These are phyloP conservation scores for Neonectria hederae DNA, from an alignment of 2,329 filamentous ascomycete species.

Conservation along the genomic window DNA sequence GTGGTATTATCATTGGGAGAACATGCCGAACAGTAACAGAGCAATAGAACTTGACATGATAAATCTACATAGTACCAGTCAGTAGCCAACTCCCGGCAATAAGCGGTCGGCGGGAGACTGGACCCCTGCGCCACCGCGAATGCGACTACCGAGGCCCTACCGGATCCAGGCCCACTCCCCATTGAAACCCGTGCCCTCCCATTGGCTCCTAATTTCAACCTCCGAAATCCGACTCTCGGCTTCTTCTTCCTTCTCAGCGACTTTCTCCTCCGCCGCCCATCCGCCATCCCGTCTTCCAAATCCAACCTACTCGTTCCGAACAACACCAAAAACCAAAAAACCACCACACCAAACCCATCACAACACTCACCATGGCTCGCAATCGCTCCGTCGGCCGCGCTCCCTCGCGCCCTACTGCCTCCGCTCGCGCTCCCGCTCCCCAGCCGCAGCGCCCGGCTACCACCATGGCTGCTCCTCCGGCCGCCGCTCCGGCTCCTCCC, in stretches of 20 bases:
- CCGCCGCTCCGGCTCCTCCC: conserved; percentile 51
- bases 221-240: conserved; percentile 38
- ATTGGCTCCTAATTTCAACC: conserved; percentile 41
- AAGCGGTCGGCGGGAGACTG: neutral
- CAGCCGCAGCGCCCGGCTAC: conserved; percentile 76
- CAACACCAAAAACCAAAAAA: conserved; percentile 18
- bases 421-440: conserved; percentile 63
- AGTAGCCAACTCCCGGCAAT: conserved; percentile 1
- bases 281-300: conserved; percentile 34
- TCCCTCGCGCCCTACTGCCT: conserved; percentile 72
- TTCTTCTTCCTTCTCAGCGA: conserved; percentile 24
- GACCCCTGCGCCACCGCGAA: conserved; percentile 8
- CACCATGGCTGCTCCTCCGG: conserved; percentile 69
- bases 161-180: conserved; percentile 24
- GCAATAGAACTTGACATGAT: neutral
- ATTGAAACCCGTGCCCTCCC: conserved; percentile 38
- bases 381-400: conserved; percentile 75
- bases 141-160: conserved; percentile 33
- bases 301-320: conserved; percentile 22
- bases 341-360: conserved; percentile 39
- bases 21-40: neutral
- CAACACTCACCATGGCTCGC: conserved; percentile 71
- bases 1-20: neutral
- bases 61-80: too few relatives aligned
- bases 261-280: conserved; percentile 7